phyloP scores from a whole-genome alignment of 768 basidiomycete genomes.

The Kwoniella heveanensis region DNA sequence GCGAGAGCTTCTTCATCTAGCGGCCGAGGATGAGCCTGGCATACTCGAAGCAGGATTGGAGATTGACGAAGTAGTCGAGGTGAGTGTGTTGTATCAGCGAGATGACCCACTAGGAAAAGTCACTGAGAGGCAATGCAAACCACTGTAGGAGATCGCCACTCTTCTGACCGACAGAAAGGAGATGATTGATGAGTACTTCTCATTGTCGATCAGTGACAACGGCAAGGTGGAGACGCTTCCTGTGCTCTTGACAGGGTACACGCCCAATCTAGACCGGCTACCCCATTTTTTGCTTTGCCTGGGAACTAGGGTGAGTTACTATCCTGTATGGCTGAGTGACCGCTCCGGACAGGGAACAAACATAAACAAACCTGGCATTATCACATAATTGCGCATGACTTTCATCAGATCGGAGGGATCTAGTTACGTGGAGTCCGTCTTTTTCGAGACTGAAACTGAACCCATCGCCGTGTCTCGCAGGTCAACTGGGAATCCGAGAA shows the following conservation, averaged over 20 bases:
- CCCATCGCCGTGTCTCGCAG: slow-evolving; percentile 58
- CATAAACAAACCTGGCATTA: not conserved
- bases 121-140: no score
- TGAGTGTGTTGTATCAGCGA: slow-evolving; percentile 54
- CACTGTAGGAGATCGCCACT: slow-evolving; percentile 33
- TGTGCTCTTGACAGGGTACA: slow-evolving; percentile 78
- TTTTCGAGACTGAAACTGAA: not conserved
- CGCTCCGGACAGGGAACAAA: not conserved
- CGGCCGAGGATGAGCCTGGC: slow-evolving; percentile 70
- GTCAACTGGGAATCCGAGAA: slow-evolving; percentile 85
- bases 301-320: slow-evolving; percentile 73
- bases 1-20: slow-evolving; percentile 71
- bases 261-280: slow-evolving; percentile 85
- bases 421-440: no score
- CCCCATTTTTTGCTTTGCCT: slow-evolving; percentile 87
- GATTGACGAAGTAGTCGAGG: slow-evolving; percentile 71
- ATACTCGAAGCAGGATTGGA: slow-evolving; percentile 60
- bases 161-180: slow-evolving; percentile 60
- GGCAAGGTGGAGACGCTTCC: slow-evolving; percentile 78
- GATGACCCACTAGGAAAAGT: no score
- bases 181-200: slow-evolving; percentile 93
- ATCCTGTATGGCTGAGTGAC: no score
- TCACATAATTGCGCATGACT: no score
- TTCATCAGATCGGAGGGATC: no score
- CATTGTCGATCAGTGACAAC: slow-evolving; percentile 65